Evolutionary conservation across 2,329 filamentous ascomycete species (phyloP).

Genomic region (Ophiostoma australiae): DNA sequence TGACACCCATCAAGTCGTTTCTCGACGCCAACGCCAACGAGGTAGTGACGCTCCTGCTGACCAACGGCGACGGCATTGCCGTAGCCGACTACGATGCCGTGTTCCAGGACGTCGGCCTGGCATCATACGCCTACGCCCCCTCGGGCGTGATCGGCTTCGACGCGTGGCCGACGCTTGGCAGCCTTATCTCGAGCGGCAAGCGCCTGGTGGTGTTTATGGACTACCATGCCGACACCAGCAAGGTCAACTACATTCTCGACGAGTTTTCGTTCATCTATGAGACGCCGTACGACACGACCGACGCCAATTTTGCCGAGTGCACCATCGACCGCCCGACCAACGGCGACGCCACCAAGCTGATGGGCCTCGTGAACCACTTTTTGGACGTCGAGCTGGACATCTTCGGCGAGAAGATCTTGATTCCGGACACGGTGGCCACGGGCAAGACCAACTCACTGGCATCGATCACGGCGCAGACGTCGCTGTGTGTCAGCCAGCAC

Average conservation of each 20-base stretch:
- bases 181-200: constrained; percentile 57
- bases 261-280: constrained; percentile 63
- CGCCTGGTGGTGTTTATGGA: constrained; percentile 71
- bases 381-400: constrained; percentile 45
- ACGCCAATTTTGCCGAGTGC: constrained; percentile 59
- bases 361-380: constrained; percentile 60
- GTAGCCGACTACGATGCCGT: constrained; percentile 51
- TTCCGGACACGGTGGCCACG: constrained; percentile 33
- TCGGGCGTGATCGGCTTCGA: constrained; percentile 38
- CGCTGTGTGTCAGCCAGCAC: constrained; percentile 33
- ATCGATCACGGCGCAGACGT: constrained; percentile 41
- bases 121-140: constrained; percentile 53
- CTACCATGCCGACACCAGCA: constrained; percentile 47
- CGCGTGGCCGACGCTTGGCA: constrained; percentile 65
- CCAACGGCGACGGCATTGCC: constrained; percentile 55
- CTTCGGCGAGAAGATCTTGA: constrained; percentile 28
- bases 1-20: constrained; percentile 56
- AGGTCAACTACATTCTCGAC: constrained; percentile 58
- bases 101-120: constrained; percentile 53
- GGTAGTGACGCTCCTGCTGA: constrained; percentile 59
- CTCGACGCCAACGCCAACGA: constrained; percentile 55
- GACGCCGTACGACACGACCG: constrained; percentile 62
- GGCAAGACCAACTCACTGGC: constrained; percentile 46
- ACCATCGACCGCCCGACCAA: constrained; percentile 55
- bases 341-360: constrained; percentile 37